These are phyloP conservation scores for Citrullus amarus DNA, from an alignment of 306 rosid genomes.

Conservation along the genomic window DNA sequence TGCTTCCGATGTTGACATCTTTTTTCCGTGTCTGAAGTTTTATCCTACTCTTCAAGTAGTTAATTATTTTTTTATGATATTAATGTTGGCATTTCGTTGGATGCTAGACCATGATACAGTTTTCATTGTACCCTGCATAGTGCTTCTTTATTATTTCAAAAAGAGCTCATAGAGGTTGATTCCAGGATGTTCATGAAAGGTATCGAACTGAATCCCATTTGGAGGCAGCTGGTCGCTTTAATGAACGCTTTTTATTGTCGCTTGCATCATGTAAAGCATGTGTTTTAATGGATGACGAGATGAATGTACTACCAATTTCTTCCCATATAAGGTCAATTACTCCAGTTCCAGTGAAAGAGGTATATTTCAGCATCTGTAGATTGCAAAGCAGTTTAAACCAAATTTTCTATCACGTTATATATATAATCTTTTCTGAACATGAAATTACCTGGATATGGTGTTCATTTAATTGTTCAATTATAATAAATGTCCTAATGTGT, in stretches of 20 bases:
- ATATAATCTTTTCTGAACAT: not conserved
- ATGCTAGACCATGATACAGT: not conserved
- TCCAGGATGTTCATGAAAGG: slow-evolving; percentile 90
- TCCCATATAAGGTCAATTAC: slow-evolving; percentile 75
- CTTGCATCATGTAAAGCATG: slow-evolving; percentile 84
- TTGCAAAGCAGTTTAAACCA: not conserved
- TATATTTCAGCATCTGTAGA: slow-evolving; percentile 10
- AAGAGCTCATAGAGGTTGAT: slow-evolving; percentile 5
- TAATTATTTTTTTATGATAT: not conserved
- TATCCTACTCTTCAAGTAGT: not conserved
- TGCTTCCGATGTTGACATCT: not conserved
- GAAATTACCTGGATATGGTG: not conserved
- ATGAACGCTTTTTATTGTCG: slow-evolving; percentile 88
- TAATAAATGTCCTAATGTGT: not conserved
- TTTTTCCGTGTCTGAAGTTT: not conserved
- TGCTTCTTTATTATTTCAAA: not conserved
- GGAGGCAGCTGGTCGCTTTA: slow-evolving; percentile 71
- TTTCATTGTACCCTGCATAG: not conserved
- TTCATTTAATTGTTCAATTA: not conserved
- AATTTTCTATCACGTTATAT: not conserved
- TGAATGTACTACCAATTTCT: slow-evolving; percentile 78
- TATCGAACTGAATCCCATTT: slow-evolving; percentile 92
- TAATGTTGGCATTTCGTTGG: not conserved
- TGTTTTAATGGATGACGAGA: slow-evolving; percentile 84
- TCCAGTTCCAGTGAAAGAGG: slow-evolving; percentile 64